phyloP scores from a whole-genome alignment of 495 filamentous ascomycete genomes.

The Penicillium robsamsonii region DNA sequence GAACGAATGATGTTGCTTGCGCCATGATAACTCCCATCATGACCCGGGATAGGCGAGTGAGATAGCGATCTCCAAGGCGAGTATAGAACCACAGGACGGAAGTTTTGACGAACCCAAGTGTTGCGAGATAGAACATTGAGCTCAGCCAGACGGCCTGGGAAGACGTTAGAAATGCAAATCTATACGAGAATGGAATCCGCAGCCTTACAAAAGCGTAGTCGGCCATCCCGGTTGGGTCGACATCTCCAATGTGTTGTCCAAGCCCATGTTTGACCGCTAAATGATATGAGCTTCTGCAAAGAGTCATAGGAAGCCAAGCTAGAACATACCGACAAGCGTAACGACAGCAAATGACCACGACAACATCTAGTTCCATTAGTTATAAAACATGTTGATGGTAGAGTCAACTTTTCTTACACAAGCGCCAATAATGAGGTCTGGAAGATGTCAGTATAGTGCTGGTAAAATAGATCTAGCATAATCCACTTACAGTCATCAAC shows the following conservation, averaged over 20 bases:
- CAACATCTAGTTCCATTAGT: constrained; percentile 27
- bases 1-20: constrained; percentile 37
- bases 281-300: constrained; percentile 7
- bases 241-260: constrained; percentile 29
- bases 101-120: constrained; percentile 41
- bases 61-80: constrained; percentile 34
- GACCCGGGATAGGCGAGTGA: constrained; percentile 30
- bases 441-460: not conserved
- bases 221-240: constrained; percentile 19
- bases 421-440: constrained; percentile 38
- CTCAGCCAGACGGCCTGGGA: constrained; percentile 39
- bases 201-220: constrained; percentile 34
- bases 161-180: not conserved
- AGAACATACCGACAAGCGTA: constrained; percentile 33
- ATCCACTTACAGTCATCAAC: constrained; percentile 37
- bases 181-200: too few relatives aligned
- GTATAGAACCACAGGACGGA: constrained; percentile 43
- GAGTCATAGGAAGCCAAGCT: not conserved
- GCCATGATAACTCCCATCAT: constrained; percentile 33
- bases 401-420: constrained; percentile 27
- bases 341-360: constrained; percentile 40
- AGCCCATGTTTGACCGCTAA: constrained; percentile 37
- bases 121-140: constrained; percentile 43
- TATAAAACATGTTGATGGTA: not conserved
- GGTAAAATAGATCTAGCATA: not conserved